Evolutionary conservation across 768 basidiomycete species (phyloP), one percentile per base, ranked within the genome.

Genomic region (Peribolospora baueri): DNA sequence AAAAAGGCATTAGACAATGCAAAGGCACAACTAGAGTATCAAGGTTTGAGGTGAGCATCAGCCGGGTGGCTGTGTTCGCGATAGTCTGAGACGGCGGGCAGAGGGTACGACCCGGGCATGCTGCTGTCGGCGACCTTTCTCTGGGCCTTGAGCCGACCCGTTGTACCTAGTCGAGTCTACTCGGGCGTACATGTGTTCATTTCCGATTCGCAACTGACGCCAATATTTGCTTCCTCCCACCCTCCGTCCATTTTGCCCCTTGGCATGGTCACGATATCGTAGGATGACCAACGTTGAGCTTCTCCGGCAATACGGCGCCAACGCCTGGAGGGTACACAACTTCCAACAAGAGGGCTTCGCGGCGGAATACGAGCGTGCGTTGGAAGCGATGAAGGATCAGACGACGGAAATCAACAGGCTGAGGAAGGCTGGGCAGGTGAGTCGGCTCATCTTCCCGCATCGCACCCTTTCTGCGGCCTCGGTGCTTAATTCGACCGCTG

Each of bases 281-380:
- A 91, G 88, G 59, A 79, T 83, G 61, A 80, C 79, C n/a, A 93
- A 93, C 70, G 68, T 84, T 51, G 75, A 79, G 3, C 70, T 95
- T 38, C 69, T 88, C 42, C 80, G 86, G 65, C 79, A 76, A 39
- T 87, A 90, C 63, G 90, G 84, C 4, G 70, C 80, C 13, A 93
- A 95, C 70, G 82, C 83, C 9, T 90, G 84, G 82, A 76, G 82
- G 58, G 78, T 88, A 67, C 80, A 85, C 64, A 95, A 93, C 67
- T 87, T 86, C 63, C 72, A 82, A 38, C 70, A 86, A 25, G 85
- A 90, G 65, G 74, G 76, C 14, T 76, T 80, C 42, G 77, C 79
- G 6, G 79, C 78, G 61, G 75, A 76, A 55, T 70, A 75, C 6
- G 84, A 87, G 66, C 73, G 71, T 58, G 71, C 77, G 7, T 66